Evolutionary conservation across 1,284 basidiomycete genomes (phyloP).

Genomic region (Apiotrichum domesticum): DNA sequence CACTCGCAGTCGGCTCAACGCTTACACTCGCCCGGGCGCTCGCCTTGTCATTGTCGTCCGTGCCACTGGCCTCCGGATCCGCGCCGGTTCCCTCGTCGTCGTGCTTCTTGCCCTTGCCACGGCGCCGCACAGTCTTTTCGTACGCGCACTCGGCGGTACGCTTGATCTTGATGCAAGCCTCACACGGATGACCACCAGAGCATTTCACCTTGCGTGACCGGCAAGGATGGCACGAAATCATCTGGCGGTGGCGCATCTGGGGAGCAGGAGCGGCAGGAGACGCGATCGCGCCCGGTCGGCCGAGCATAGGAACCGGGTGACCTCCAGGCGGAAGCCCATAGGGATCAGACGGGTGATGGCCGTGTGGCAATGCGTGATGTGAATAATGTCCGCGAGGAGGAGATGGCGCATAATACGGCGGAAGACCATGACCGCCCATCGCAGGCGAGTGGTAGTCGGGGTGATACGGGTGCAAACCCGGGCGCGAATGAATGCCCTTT

Average conservation of each 20-base stretch:
- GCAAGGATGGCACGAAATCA: constrained; percentile 38
- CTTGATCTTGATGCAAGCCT: constrained; percentile 28
- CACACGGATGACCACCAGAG: constrained; percentile 34
- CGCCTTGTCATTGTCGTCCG: background rate
- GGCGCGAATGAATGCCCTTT: background rate
- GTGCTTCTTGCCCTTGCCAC: constrained; percentile 31
- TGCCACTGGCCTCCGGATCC: background rate
- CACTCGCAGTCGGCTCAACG: background rate
- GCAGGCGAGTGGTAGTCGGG: background rate
- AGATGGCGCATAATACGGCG: background rate
- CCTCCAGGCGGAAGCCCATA: background rate
- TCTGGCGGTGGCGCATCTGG: constrained; percentile 23
- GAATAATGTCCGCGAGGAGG: background rate
- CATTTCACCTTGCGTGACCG: constrained; percentile 37
- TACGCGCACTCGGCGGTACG: constrained; percentile 31
- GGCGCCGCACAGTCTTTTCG: constrained; percentile 27
- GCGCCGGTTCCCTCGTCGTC: background rate
- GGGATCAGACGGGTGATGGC: background rate
- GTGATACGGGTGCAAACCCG: background rate
- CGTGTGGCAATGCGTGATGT: background rate
- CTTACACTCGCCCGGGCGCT: background rate
- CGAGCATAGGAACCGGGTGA: background rate
- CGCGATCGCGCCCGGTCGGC: background rate
- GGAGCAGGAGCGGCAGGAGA: background rate
- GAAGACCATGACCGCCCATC: background rate